These are phyloP conservation scores for Pichia sp. DNA, from an alignment of 1,139 yeast species.

Conservation along the genomic window DNA sequence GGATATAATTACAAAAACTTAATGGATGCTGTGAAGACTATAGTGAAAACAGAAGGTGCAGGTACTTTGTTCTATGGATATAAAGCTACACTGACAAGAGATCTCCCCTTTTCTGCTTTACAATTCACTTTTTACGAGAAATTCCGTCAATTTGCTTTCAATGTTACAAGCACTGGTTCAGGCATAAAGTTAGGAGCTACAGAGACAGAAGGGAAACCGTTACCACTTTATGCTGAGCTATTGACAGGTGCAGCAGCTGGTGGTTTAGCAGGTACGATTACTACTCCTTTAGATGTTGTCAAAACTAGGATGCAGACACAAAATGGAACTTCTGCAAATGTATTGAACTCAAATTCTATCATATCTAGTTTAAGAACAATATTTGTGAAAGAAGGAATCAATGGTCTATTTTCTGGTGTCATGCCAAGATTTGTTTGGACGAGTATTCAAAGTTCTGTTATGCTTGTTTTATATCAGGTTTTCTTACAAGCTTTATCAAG, in stretches of 20 bases:
- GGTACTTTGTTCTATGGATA: constrained; percentile 81
- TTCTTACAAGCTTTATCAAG: constrained; percentile 36
- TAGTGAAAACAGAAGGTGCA: constrained; percentile 62
- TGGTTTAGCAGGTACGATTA: constrained; percentile 78
- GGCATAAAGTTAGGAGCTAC: constrained; percentile 2
- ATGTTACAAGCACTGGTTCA: constrained; percentile 18
- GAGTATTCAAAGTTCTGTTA: constrained; percentile 87
- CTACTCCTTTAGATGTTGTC: constrained; percentile 67
- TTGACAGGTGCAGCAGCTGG: constrained; percentile 95
- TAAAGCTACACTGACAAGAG: constrained; percentile 86
- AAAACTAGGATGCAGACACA: constrained; percentile 91
- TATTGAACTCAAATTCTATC: constrained; percentile 47
- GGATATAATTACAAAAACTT: constrained; percentile 82
- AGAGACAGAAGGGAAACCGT: constrained; percentile 26
- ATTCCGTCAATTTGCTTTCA: constrained; percentile 59
- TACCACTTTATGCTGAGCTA: constrained; percentile 59
- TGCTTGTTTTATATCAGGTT: constrained; percentile 80
- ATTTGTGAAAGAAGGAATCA: constrained; percentile 64
- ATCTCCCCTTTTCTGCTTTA: constrained; percentile 88
- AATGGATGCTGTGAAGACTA: constrained; percentile 59
- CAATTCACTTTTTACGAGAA: constrained; percentile 94
- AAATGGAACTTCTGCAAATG: constrained; percentile 23
- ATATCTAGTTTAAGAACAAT: constrained; percentile 57
- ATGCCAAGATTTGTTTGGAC: constrained; percentile 98
- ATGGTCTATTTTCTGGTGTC: constrained; percentile 85